A percentile compares a stretch with the other conserved stretches of the same genome.
Evolutionary conservation across 768 basidiomycete genomes (phyloP).

Genomic region (Trametes villosa): DNA sequence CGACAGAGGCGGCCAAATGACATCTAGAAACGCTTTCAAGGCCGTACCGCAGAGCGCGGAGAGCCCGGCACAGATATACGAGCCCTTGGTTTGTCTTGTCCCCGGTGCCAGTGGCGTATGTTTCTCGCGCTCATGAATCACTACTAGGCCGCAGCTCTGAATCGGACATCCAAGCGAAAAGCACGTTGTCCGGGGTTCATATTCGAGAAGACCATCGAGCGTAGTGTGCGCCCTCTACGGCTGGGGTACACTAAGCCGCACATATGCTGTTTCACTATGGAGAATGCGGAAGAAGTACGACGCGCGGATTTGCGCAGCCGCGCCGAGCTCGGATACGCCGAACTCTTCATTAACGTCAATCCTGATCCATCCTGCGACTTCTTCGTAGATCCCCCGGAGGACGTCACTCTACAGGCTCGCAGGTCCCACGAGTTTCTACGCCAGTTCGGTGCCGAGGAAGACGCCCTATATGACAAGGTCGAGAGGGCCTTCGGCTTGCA

Average conservation of each 20-base stretch:
- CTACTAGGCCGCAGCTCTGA: conserved; percentile 25
- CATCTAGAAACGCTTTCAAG: conserved; percentile 1
- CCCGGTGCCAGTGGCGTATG: too few relatives aligned
- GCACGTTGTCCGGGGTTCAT: conserved; percentile 11
- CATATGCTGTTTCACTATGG: conserved; percentile 10
- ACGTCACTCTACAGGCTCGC: not conserved
- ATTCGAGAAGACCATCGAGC: not conserved
- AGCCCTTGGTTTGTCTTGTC: not conserved
- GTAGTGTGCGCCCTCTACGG: not conserved
- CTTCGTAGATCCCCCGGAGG: conserved; percentile 8
- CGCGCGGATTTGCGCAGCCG: not conserved
- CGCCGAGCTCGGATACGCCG: conserved; percentile 9
- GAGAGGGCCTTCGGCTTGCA: not conserved
- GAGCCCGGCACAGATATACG: not conserved
- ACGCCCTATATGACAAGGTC: not conserved
- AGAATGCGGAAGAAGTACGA: not conserved
- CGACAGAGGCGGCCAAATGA: not conserved
- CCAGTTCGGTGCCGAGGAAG: not conserved
- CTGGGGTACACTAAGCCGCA: conserved; percentile 2
- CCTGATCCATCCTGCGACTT: conserved; percentile 2
- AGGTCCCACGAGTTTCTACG: conserved; percentile 1
- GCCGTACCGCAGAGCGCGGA: not conserved
- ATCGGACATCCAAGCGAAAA: not conserved
- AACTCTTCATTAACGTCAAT: conserved; percentile 19
- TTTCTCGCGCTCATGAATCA: not conserved